phyloP scores from a whole-genome alignment of 1,139 yeast genomes.

The Williopsis jadinii region DNA sequence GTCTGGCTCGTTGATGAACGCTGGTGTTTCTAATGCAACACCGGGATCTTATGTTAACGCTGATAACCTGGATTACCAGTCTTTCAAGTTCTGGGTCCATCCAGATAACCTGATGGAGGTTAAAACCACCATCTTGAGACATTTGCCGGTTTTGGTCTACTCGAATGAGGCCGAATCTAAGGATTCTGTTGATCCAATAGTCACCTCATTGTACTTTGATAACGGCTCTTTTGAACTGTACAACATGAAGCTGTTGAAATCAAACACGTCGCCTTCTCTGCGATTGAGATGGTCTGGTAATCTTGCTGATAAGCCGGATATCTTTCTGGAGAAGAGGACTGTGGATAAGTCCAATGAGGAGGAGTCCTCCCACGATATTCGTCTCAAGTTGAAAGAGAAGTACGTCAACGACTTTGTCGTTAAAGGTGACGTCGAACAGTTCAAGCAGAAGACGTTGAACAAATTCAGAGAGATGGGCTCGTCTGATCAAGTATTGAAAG shows the following conservation, averaged over 20 bases:
- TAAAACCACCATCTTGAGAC: constrained; percentile 87
- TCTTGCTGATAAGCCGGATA: constrained; percentile 66
- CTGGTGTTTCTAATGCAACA: constrained; percentile 7
- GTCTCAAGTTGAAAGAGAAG: constrained; percentile 72
- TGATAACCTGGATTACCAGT: constrained; percentile 52
- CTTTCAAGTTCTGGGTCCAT: constrained; percentile 92
- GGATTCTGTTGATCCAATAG: constrained; percentile 66
- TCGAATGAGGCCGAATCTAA: constrained; percentile 30
- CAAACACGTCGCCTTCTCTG: constrained; percentile 67
- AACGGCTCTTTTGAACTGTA: constrained; percentile 77
- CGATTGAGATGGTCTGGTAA: constrained; percentile 91
- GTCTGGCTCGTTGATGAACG: neutral
- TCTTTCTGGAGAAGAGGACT: constrained; percentile 71
- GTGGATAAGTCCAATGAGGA: constrained; percentile 55
- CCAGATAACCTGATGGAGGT: constrained; percentile 96
- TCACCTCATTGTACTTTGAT: constrained; percentile 85
- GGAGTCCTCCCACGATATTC: constrained; percentile 33
- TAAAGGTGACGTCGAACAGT: constrained; percentile 36
- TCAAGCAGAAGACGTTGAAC: constrained; percentile 39
- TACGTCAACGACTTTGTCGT: constrained; percentile 58
- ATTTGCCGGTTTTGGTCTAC: constrained; percentile 85
- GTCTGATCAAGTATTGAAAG: constrained; percentile 41
- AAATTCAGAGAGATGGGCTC: constrained; percentile 55
- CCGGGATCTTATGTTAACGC: constrained; percentile 23
- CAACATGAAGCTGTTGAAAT: constrained; percentile 70